These are phyloP conservation scores for Aegilops speltoides DNA, from an alignment of 176 grass and related monocot genomes.

Conservation along the genomic window DNA sequence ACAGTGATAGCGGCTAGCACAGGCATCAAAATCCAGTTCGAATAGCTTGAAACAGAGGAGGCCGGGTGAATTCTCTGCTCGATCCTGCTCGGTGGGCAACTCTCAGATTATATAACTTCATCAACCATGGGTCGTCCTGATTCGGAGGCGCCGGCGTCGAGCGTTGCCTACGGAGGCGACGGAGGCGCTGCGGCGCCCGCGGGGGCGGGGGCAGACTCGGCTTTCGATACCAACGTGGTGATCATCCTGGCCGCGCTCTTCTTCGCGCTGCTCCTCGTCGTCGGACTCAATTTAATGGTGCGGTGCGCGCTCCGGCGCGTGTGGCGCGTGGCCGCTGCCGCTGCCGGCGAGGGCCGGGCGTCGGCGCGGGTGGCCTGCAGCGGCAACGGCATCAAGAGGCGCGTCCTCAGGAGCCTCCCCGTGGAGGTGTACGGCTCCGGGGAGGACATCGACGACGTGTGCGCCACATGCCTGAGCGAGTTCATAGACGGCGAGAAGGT, in stretches of 20 bases:
- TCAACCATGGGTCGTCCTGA: slow-evolving; percentile 7
- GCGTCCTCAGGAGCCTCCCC: slow-evolving; percentile 57
- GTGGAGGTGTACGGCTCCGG: slow-evolving; percentile 50
- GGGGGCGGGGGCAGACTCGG: not conserved
- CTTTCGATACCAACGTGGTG: slow-evolving; percentile 72
- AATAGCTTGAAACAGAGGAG: no score
- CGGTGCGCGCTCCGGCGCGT: slow-evolving; percentile 53
- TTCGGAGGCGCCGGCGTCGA: not conserved
- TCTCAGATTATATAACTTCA: not conserved
- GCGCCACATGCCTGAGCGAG: slow-evolving; percentile 81
- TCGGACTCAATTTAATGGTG: slow-evolving; percentile 58
- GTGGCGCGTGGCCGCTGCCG: not conserved
- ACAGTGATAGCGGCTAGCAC: no score
- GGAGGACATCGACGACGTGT: slow-evolving; percentile 28
- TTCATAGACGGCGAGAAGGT: slow-evolving; percentile 66
- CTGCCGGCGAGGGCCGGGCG: not conserved
- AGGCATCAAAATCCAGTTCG: no score
- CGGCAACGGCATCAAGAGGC: slow-evolving; percentile 48
- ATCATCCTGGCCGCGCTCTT: slow-evolving; percentile 74
- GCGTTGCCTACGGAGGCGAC: not conserved
- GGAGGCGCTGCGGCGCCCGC: not conserved
- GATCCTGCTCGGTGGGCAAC: no score
- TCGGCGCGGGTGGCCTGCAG: not conserved
- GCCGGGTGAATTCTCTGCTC: no score
- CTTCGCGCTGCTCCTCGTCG: slow-evolving; percentile 52